These are phyloP conservation scores for Inonotus hispidus DNA, from an alignment of 1,284 basidiomycete species.

Conservation along the genomic window DNA sequence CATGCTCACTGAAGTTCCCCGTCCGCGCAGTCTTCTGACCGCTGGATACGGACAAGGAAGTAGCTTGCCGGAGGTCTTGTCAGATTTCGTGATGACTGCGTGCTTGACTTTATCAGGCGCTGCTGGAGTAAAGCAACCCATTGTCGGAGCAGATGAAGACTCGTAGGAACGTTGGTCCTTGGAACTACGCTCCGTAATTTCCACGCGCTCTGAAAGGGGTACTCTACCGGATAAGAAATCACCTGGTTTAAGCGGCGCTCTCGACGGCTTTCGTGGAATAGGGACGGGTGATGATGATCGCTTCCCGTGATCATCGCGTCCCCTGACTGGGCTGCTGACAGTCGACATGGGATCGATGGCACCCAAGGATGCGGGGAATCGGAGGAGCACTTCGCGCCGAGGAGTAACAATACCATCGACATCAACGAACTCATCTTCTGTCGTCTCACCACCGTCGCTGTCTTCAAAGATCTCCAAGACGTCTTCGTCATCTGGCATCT, in stretches of 20 bases:
- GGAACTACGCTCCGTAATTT: constrained; percentile 27
- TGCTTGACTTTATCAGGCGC: constrained; percentile 5
- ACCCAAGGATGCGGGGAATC: constrained; percentile 51
- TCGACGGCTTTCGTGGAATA: background rate
- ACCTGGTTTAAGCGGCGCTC: constrained; percentile 45
- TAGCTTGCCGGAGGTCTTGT: constrained; percentile 31
- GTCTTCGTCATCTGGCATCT: constrained; percentile 35
- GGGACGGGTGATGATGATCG: background rate
- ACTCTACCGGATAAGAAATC: constrained; percentile 60
- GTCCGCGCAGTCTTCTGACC: constrained; percentile 15
- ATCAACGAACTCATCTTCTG: constrained; percentile 75
- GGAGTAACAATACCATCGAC: constrained; percentile 65
- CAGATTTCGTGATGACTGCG: constrained; percentile 54
- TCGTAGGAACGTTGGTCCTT: background rate
- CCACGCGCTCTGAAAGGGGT: constrained; percentile 41
- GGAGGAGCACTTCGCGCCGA: constrained; percentile 66
- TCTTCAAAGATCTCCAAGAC: constrained; percentile 36
- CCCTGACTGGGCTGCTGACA: constrained; percentile 45
- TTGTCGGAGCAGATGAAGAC: background rate
- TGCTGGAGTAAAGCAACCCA: constrained; percentile 14
- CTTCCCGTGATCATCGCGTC: constrained; percentile 34
- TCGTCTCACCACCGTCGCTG: constrained; percentile 51
- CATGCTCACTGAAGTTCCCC: constrained; percentile 17
- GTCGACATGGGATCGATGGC: constrained; percentile 73
- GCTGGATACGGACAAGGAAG: constrained; percentile 63